Evolutionary conservation across 768 basidiomycete genomes (phyloP).

Genomic region (Phlegmacium glaucopus): DNA sequence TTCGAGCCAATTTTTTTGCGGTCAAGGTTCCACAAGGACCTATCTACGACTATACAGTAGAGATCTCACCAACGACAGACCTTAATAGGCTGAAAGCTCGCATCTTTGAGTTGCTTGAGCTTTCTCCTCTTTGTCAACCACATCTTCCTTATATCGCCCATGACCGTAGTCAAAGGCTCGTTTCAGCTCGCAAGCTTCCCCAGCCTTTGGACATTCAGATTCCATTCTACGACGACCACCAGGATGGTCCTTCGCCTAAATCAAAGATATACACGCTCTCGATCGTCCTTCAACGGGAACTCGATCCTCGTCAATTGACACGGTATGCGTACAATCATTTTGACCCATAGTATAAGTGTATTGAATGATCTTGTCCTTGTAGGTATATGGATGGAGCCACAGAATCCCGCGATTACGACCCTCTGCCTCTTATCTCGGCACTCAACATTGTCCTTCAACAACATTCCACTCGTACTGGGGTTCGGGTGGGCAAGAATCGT

Average conservation of each 20-base stretch:
- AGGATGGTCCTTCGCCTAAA: slow-evolving; percentile 28
- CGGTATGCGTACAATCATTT: slow-evolving; percentile 23
- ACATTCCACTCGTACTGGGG: slow-evolving; percentile 42
- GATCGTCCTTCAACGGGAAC: slow-evolving; percentile 38
- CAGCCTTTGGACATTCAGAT: slow-evolving; percentile 40
- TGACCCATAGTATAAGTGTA: slow-evolving; percentile 1
- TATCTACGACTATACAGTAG: slow-evolving; percentile 55
- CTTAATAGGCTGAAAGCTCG: slow-evolving; percentile 43
- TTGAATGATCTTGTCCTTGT: background rate
- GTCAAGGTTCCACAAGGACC: slow-evolving; percentile 43
- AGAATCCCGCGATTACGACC: slow-evolving; percentile 42
- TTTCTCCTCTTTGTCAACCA: slow-evolving; percentile 28
- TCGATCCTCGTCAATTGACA: slow-evolving; percentile 30
- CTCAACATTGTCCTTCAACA: slow-evolving; percentile 56
- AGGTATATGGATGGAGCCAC: slow-evolving; percentile 53
- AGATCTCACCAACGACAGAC: slow-evolving; percentile 45
- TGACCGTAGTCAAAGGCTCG: slow-evolving; percentile 43
- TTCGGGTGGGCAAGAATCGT: slow-evolving; percentile 50
- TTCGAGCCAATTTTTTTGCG: slow-evolving; percentile 65
- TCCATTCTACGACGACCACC: slow-evolving; percentile 40
- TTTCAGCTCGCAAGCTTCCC: slow-evolving; percentile 42
- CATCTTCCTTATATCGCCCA: slow-evolving; percentile 48
- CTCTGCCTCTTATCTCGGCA: slow-evolving; percentile 49
- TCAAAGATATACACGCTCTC: slow-evolving; percentile 41
- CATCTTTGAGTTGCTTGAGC: slow-evolving; percentile 54